Evolutionary conservation across 176 grass and related monocot genomes (phyloP).

Genomic region (Zea luxurians): DNA sequence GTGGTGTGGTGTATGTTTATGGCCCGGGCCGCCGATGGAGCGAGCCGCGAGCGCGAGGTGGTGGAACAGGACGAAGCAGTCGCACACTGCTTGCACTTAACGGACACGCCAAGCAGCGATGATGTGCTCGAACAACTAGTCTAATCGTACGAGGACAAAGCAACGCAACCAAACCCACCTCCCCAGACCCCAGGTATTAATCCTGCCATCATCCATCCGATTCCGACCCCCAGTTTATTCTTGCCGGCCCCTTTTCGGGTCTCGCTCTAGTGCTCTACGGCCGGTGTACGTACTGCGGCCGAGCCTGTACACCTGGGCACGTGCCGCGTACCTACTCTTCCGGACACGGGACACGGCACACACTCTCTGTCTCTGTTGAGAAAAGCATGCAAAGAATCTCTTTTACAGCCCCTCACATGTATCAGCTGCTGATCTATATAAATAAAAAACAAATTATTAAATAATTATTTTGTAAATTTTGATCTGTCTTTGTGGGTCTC

Average conservation of each 20-base stretch:
- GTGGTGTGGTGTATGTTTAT: conserved; percentile 29
- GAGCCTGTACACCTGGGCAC: conserved; percentile 15
- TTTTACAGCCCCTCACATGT: no score
- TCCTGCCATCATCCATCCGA: conserved; percentile 22
- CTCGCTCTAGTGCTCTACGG: neutral
- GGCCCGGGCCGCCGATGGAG: no score
- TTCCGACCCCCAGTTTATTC: neutral
- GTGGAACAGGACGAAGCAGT: conserved; percentile 17
- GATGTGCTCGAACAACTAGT: conserved; percentile 26
- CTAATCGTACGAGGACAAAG: conserved; percentile 30
- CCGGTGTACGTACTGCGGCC: neutral
- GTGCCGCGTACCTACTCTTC: conserved; percentile 18
- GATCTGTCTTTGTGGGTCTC: no score
- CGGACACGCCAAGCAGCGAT: conserved; percentile 57
- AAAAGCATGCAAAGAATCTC: no score
- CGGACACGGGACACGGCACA: neutral
- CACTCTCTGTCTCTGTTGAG: no score
- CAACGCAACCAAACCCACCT: conserved; percentile 43
- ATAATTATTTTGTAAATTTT: no score
- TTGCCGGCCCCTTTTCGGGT: neutral
- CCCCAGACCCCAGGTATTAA: conserved; percentile 19
- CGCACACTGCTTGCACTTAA: conserved; percentile 42
- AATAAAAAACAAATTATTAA: no score
- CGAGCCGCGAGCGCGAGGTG: neutral
- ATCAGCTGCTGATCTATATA: no score